phyloP scores from a whole-genome alignment of 2,329 filamentous ascomycete genomes.

The Dactylellina leptospora region DNA sequence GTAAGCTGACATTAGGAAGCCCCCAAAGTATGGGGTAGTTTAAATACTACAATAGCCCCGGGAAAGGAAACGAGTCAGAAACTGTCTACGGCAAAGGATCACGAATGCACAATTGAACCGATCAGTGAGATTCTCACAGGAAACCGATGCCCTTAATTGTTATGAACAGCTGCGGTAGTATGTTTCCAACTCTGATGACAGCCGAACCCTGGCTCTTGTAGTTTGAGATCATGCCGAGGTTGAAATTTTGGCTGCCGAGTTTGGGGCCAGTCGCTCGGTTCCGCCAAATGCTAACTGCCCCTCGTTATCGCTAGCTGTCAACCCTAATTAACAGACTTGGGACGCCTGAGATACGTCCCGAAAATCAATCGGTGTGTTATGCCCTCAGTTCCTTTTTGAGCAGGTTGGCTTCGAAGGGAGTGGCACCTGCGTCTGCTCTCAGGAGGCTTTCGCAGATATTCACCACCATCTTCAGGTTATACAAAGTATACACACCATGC shows the following conservation, averaged over 20 bases:
- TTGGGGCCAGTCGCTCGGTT: background rate
- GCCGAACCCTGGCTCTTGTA: slow-evolving; percentile 16
- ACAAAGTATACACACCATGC: too few relatives aligned
- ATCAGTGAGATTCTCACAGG: slow-evolving; percentile 9
- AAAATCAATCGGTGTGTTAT: too few relatives aligned
- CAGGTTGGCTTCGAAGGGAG: too few relatives aligned
- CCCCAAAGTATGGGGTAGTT: slow-evolving; percentile 10
- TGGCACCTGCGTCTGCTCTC: too few relatives aligned
- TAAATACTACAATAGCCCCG: slow-evolving; percentile 16
- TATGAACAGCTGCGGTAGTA: background rate
- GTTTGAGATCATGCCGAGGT: slow-evolving; percentile 23
- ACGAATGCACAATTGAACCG: background rate
- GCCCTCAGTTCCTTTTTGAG: too few relatives aligned
- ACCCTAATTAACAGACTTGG: too few relatives aligned
- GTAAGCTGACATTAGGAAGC: too few relatives aligned
- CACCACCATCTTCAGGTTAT: too few relatives aligned
- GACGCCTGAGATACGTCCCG: too few relatives aligned
- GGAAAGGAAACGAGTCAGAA: background rate
- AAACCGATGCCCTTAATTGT: slow-evolving; percentile 1
- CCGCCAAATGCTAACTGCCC: too few relatives aligned
- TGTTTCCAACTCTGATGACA: slow-evolving; percentile 6
- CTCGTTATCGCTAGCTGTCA: too few relatives aligned
- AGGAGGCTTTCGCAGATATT: too few relatives aligned
- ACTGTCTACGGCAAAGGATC: slow-evolving; percentile 11
- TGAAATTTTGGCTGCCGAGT: slow-evolving; percentile 35